Conservation (phyloP, 192 early-diverging fungal species). For the Coemansia umbellata region DNA sequence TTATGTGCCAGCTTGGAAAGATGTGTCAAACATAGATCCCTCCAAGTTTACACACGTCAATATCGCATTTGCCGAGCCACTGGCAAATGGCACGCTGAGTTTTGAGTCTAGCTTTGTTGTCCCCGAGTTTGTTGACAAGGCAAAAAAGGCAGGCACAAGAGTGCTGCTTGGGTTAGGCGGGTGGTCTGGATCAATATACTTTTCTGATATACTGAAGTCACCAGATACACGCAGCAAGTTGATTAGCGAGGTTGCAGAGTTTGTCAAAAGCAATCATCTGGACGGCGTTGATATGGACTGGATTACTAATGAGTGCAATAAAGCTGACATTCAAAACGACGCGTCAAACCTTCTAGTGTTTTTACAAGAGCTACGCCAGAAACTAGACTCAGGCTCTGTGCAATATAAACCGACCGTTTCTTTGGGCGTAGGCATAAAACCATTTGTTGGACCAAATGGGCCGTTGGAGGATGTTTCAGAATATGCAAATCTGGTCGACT, state of each 20-base stretch:
- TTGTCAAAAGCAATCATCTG: conserved; percentile 39
- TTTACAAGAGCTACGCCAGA: conserved; percentile 55
- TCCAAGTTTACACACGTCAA: conserved; percentile 58
- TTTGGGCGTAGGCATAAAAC: conserved; percentile 58
- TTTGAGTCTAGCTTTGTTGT: conserved; percentile 26
- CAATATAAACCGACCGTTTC: conserved; percentile 53
- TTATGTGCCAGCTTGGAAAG: conserved; percentile 41
- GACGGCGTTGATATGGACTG: conserved; percentile 68
- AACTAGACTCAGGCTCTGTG: conserved; percentile 40
- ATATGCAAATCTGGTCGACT: conserved; percentile 59
- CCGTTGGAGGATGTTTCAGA: conserved; percentile 54
- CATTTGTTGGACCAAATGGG: conserved; percentile 54
- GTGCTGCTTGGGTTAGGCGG: conserved; percentile 70
- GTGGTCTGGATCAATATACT: conserved; percentile 63
- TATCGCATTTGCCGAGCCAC: conserved; percentile 55
- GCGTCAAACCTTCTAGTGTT: conserved; percentile 58
- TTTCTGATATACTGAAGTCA: conserved; percentile 53
- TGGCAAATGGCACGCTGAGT: conserved; percentile 22
- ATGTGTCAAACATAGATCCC: conserved; percentile 18
- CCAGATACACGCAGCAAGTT: conserved; percentile 29
- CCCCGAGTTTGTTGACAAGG: conserved; percentile 5
- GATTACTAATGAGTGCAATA: conserved; percentile 60
- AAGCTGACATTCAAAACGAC: conserved; percentile 54
- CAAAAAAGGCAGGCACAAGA: conserved; percentile 29
- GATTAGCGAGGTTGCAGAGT: conserved; percentile 36